Conservation (phyloP, 768 basidiomycete genomes). For the Tulasnella sp. region DNA sequence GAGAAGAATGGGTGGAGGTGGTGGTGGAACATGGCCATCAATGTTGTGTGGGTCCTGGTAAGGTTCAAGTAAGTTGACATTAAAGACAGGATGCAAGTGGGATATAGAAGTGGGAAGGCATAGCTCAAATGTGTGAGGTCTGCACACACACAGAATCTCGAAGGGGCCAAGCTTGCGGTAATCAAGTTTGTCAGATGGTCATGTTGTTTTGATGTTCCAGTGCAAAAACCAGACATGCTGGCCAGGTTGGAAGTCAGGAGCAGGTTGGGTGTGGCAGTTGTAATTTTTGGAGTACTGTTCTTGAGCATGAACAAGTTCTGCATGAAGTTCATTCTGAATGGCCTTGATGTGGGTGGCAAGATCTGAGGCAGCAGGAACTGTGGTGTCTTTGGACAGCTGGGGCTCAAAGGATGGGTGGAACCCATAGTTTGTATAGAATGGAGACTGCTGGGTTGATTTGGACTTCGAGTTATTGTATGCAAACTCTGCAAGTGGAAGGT, state of each 20-base stretch:
- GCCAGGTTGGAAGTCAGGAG: conserved; percentile 13
- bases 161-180: conserved; percentile 13
- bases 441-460: conserved; percentile 28
- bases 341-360: background rate
- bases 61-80: background rate
- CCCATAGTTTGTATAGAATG: conserved; percentile 30
- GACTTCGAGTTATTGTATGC: conserved; percentile 30
- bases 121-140: conserved; percentile 6
- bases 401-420: conserved; percentile 21
- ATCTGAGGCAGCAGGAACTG: conserved; percentile 4
- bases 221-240: conserved; percentile 14
- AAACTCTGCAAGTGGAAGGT: conserved; percentile 33
- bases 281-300: background rate
- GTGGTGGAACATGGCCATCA: too few relatives aligned
- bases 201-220: conserved; percentile 14
- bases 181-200: conserved; percentile 16
- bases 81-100: conserved; percentile 5
- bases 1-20: too few relatives aligned
- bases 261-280: background rate
- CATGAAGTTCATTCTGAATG: background rate
- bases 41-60: background rate
- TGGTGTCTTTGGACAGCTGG: background rate
- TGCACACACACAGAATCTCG: background rate
- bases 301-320: background rate
- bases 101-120: conserved; percentile 1